Conservation (phyloP, 1,139 yeast species). For the Yamadazyma buinensis region DNA sequence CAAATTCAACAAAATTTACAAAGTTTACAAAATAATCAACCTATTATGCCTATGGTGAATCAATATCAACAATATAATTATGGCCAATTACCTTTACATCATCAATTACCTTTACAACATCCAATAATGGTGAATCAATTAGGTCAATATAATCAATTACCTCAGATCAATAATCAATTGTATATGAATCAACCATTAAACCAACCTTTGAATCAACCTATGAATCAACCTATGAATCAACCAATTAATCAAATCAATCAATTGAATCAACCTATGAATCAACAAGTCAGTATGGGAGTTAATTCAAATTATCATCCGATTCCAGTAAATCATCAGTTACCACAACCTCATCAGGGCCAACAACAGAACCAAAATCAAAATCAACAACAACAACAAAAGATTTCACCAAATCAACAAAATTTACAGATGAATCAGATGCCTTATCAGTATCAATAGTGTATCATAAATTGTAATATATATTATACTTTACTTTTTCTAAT, state of each 20-base stretch:
- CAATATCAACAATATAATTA: conserved; percentile 1
- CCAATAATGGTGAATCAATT: conserved; percentile 8
- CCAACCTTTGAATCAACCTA: neutral
- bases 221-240: conserved; percentile 2
- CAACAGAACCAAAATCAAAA: conserved; percentile 6
- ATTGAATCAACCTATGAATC: neutral
- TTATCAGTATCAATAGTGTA: conserved; percentile 5
- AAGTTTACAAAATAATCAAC: neutral
- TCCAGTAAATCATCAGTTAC: conserved; percentile 8
- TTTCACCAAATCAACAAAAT: conserved; percentile 6
- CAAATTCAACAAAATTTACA: neutral
- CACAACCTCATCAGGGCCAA: conserved; percentile 7
- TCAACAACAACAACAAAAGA: conserved; percentile 1
- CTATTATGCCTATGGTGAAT: neutral
- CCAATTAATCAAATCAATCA: conserved; percentile 1
- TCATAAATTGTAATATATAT: neutral
- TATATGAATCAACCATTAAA: conserved; percentile 4
- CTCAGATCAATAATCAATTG: conserved; percentile 6
- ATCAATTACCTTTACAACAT: conserved; percentile 8
- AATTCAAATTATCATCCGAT: neutral
- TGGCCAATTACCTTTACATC: conserved; percentile 6
- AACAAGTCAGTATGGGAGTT: no score
- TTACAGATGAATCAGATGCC: conserved; percentile 7
- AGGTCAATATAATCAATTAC: conserved; percentile 6
- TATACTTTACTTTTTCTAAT: no score